phyloP scores from a whole-genome alignment of 148 eudicot genomes.

The Silene conica region DNA sequence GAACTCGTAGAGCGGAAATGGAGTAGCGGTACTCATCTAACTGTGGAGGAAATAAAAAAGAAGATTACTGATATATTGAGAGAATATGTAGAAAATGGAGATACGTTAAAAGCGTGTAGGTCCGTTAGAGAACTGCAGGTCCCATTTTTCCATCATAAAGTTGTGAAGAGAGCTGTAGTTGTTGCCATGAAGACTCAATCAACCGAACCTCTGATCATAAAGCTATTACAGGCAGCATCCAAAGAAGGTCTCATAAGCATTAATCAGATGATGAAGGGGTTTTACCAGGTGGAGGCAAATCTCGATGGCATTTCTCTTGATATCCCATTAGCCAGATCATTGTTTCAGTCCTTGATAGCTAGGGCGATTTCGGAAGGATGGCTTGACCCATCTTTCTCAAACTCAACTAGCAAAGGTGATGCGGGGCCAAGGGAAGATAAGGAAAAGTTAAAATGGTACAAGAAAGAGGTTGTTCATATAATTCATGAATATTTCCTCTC shows the following conservation, averaged over 20 bases:
- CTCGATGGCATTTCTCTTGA: slow-evolving; percentile 89
- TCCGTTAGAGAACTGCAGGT: slow-evolving; percentile 83
- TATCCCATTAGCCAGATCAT: slow-evolving; percentile 66
- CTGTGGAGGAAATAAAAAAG: slow-evolving; percentile 91
- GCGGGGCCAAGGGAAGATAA: slow-evolving; percentile 34
- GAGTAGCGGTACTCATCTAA: slow-evolving; percentile 83
- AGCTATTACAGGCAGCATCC: slow-evolving; percentile 69
- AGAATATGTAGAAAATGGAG: slow-evolving; percentile 82
- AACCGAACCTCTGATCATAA: slow-evolving; percentile 61
- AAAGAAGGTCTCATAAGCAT: slow-evolving; percentile 87
- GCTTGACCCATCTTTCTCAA: slow-evolving; percentile 65
- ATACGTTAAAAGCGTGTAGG: slow-evolving; percentile 80
- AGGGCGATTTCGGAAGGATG: slow-evolving; percentile 74
- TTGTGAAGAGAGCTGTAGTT: slow-evolving; percentile 82
- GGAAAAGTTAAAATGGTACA: slow-evolving; percentile 59
- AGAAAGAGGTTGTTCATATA: slow-evolving; percentile 64
- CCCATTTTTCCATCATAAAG: slow-evolving; percentile 87
- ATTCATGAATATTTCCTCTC: slow-evolving; percentile 94
- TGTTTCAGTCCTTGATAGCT: slow-evolving; percentile 56
- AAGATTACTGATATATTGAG: slow-evolving; percentile 73
- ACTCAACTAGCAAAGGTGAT: slow-evolving; percentile 37
- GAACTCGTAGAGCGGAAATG: slow-evolving; percentile 87
- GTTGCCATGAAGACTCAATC: slow-evolving; percentile 69
- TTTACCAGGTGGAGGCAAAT: slow-evolving; percentile 69
- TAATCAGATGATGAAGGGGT: slow-evolving; percentile 92